Evolutionary conservation across 164 flowering plant species (phyloP).

Genomic region (Amborella trichopoda): DNA sequence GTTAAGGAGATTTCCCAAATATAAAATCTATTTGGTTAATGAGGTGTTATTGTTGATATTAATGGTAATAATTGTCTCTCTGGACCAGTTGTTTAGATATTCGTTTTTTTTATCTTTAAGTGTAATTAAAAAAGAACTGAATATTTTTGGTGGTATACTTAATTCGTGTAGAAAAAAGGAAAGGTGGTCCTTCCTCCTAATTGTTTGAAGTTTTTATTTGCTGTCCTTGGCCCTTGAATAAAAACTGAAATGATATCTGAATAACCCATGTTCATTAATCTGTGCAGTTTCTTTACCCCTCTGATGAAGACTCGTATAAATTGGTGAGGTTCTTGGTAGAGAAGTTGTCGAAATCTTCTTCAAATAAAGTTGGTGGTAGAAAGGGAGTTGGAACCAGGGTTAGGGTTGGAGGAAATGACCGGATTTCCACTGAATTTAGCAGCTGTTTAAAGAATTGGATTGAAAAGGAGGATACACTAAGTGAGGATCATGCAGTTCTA

Average conservation of each 20-base stretch:
- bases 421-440: background rate
- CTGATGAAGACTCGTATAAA: conserved; percentile 67
- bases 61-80: too few relatives aligned
- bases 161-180: too few relatives aligned
- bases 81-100: background rate
- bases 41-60: too few relatives aligned
- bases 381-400: conserved; percentile 1
- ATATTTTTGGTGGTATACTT: background rate
- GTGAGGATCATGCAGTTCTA: conserved; percentile 7
- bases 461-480: conserved; percentile 9
- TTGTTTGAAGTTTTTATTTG: too few relatives aligned
- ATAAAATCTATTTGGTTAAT: too few relatives aligned
- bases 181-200: too few relatives aligned
- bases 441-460: conserved; percentile 4
- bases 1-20: too few relatives aligned
- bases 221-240: background rate
- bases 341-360: conserved; percentile 36
- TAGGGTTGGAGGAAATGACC: conserved; percentile 6
- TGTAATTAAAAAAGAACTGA: background rate
- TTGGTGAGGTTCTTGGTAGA: conserved; percentile 65
- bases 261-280: background rate
- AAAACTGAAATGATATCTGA: background rate
- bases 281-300: conserved; percentile 82
- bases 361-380: conserved; percentile 12
- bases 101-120: background rate